Evolutionary conservation across 2,329 filamentous ascomycete species (phyloP), one percentile per base, ranked within the genome.

Genomic region (Fusarium proliferatum): DNA sequence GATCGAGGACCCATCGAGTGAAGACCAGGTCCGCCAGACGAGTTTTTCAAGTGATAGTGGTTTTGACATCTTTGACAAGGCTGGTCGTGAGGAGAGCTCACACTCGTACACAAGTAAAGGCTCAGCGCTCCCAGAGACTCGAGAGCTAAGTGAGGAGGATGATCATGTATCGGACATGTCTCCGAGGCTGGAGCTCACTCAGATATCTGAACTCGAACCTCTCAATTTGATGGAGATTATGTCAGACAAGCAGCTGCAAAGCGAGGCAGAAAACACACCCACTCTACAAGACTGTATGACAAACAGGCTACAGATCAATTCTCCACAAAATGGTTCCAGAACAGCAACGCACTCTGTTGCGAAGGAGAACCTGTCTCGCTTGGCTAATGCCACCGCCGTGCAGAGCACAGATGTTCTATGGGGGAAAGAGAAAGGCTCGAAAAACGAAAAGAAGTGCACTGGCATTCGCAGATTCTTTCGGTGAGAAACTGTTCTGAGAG

Each of bases 381-480:
- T 55, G 23, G 12, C 30, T 26, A 55, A 15, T 15, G 36, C 28
- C 26, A 36, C 42, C 23, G 38, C 42, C 34, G 21, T 60, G 16
- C 63, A 59, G 46, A 81, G 80, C 67, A 76, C 82, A 9, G 72
- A 79, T 30, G 80, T 79, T 46, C 80, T 81, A 61, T 84, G 84
- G 84, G 74, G 79, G 30, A 82, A 79, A 65, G 79, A 82, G 23
- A 55, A 58, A 59, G 46, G 46, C 23, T 34, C 36, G 8, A 43
- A 26, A 46, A 42, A 30, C n/a, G 59, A 59, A 56, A 56, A 59
- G 53, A 74, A 62, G 33, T 80, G 82, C 23, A 81, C 84, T 64
- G 82, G 84, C 13, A 80, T 86, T 61, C 83, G 85, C 45, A 85
- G 80, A 61, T 80, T 86, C 61, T 87, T 87, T 74, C 83, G 84